A percentile compares a stretch with the other conserved stretches of the same genome.
phyloP scores from a whole-genome alignment of 352 stramenopile species.

The Pythium apleroticum region DNA sequence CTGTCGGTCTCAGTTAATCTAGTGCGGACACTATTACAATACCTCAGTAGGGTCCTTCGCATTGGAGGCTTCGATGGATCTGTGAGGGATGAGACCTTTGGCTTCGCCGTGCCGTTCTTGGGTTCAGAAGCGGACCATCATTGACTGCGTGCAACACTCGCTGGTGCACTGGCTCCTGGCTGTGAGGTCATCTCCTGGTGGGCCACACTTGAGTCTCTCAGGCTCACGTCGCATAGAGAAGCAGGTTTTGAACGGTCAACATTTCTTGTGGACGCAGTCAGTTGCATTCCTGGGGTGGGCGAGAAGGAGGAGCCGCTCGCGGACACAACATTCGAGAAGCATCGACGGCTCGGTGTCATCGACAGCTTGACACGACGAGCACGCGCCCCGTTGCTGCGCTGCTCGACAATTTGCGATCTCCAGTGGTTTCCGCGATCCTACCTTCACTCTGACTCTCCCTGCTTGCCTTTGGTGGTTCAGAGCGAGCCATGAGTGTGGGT shows the following conservation, averaged over 20 bases:
- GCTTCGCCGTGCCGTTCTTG: too few species aligned
- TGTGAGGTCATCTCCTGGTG: not conserved
- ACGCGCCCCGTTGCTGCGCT: constrained; percentile 1
- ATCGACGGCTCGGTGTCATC: constrained; percentile 17
- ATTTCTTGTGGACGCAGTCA: constrained; percentile 4
- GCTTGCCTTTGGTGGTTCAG: constrained; percentile 29
- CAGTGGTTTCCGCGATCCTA: constrained; percentile 17
- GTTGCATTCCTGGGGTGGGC: constrained; percentile 20
- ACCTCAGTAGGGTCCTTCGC: not conserved
- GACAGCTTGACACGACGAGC: not conserved
- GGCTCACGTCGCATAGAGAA: not conserved
- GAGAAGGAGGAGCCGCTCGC: not conserved
- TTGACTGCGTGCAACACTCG: not conserved
- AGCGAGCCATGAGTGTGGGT: constrained; percentile 28
- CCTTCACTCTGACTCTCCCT: constrained; percentile 26
- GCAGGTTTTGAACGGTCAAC: not conserved
- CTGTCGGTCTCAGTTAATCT: not conserved
- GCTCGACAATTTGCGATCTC: constrained; percentile 10
- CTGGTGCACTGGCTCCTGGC: not conserved
- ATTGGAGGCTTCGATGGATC: not conserved
- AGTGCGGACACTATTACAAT: not conserved
- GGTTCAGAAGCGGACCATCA: not conserved
- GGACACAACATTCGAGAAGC: constrained; percentile 26
- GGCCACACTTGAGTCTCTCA: not conserved
- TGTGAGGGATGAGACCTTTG: too few species aligned